A percentile compares a stretch with the other conserved stretches of the same genome.
phyloP scores from a whole-genome alignment of 129 eudicot genomes.

The Tanacetum coccineum region DNA sequence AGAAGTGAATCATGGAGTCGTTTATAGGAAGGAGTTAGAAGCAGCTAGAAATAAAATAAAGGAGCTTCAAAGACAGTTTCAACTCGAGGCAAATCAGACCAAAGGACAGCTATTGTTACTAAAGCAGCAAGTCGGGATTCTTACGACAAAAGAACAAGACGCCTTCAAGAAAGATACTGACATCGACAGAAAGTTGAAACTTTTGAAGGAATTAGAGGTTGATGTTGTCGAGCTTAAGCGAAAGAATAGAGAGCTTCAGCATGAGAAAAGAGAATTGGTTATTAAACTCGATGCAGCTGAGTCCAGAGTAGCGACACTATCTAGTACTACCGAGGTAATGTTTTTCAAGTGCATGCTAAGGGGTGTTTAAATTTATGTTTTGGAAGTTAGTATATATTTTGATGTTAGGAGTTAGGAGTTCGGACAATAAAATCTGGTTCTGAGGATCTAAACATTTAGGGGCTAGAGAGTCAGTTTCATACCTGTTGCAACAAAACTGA shows the following conservation, averaged over 20 bases:
- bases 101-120: constrained; percentile 88
- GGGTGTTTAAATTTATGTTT: too few relatives aligned
- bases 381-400: too few relatives aligned
- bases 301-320: constrained; percentile 49
- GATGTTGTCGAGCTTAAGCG: constrained; percentile 87
- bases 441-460: too few relatives aligned
- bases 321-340: constrained; percentile 84
- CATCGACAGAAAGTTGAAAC: constrained; percentile 71
- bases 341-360: constrained; percentile 3
- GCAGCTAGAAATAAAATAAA: constrained; percentile 75
- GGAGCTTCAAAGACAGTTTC: constrained; percentile 90
- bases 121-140: constrained; percentile 88
- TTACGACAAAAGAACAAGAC: constrained; percentile 79
- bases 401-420: too few relatives aligned
- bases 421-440: too few relatives aligned
- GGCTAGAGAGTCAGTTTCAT: too few relatives aligned
- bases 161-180: constrained; percentile 59
- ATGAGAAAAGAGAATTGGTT: constrained; percentile 76
- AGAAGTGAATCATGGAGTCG: constrained; percentile 53
- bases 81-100: constrained; percentile 89
- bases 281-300: constrained; percentile 80
- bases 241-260: constrained; percentile 88
- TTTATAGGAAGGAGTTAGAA: constrained; percentile 70
- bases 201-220: constrained; percentile 67
- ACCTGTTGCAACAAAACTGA: too few relatives aligned